Evolutionary conservation across 345 rosid genomes (phyloP), one percentile per base, ranked within the genome.

Genomic region (Stellera chamaejasme): DNA sequence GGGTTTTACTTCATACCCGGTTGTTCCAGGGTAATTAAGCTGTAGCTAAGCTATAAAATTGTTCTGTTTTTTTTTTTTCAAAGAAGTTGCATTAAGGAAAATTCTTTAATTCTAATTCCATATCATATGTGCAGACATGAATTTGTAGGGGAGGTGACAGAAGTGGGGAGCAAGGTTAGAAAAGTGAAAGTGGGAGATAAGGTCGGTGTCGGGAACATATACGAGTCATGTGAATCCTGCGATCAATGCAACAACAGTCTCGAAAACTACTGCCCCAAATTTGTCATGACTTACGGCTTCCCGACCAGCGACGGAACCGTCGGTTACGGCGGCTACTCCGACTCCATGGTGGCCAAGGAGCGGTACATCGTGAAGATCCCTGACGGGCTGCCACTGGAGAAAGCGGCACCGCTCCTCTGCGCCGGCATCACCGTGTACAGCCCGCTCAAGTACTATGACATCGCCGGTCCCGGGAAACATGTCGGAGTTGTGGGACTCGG

Each of bases 351-450:
- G 0, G 76, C 73, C 0, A n/a, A 70, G 10, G 75, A 84, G 41
- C 85, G 68, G 27, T 87, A 75, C 59, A 60, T 84, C 2, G 65
- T 84, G 19, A 62, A 64, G 11, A 66, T 87, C 43, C 92, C 89
- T 0, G 76, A 78, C 11, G 73, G 58, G 45, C 51, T 83, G 55
- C 73, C 81, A 10, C 78, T 83, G 4, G 87, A 80, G 3, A 61
- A 75, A 2, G 72, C 63, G 5, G 96, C 92, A 1, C 92, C 90
- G 3, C 67, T 86, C 36, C 81, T 86, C 2, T 86, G 95, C 50
- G 88, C 84, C 6, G 95, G 90, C 15, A 81, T 83, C 63, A 86
- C 88, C 0, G 81, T 86, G 15, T 83, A 83, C 23, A 83, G 88
- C 63, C 85, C 96, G 0, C 66, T 87, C 77, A 81, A 54, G 54